phyloP scores from a whole-genome alignment of 495 filamentous ascomycete genomes.

The Hypoxylon intermedium region DNA sequence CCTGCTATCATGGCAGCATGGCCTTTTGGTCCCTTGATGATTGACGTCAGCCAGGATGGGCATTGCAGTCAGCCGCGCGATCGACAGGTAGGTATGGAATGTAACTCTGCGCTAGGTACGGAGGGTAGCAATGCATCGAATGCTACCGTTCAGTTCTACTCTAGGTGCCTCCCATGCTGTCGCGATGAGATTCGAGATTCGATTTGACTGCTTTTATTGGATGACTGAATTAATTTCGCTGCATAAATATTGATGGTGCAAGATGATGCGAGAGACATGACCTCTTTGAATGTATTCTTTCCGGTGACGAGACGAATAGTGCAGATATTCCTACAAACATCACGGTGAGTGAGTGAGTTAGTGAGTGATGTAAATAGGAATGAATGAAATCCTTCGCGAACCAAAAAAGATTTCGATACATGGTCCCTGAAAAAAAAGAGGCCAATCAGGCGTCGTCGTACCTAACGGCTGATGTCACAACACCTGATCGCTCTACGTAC shows the following conservation, averaged over 20 bases:
- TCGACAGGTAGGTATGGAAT: not conserved
- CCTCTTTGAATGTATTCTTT: too few relatives aligned
- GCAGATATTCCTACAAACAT: too few relatives aligned
- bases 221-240: too few relatives aligned
- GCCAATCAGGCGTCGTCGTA: not conserved
- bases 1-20: too few relatives aligned
- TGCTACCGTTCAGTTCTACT: too few relatives aligned
- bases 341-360: too few relatives aligned
- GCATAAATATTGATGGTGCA: too few relatives aligned
- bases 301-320: not conserved
- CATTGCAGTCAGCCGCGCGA: not conserved
- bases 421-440: not conserved
- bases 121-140: not conserved
- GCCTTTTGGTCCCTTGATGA: not conserved
- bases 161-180: too few relatives aligned
- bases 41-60: conserved; percentile 3
- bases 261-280: too few relatives aligned
- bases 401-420: not conserved
- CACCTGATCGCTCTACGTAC: not conserved
- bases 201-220: too few relatives aligned
- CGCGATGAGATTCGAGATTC: too few relatives aligned
- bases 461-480: not conserved
- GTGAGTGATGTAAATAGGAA: conserved; percentile 1
- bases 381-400: not conserved
- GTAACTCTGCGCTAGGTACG: conserved; percentile 1